Conservation (phyloP, 108 stramenopile genomes). For the Nitzschia sp. region DNA sequence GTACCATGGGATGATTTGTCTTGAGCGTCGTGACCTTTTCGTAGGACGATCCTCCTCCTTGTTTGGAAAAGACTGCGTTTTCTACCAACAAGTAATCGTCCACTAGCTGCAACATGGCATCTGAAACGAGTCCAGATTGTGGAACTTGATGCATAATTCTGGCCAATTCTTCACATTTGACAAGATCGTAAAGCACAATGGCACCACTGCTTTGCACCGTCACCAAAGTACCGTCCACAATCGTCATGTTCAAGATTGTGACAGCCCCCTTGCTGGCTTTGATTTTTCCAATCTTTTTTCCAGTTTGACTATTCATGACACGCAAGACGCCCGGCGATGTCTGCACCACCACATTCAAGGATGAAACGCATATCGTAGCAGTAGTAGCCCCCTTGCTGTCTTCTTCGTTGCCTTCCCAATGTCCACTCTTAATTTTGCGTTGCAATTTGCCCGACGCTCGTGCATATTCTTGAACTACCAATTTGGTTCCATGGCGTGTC, state of each 20-base stretch:
- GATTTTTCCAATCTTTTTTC: slow-evolving; percentile 41
- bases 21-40: slow-evolving; percentile 21
- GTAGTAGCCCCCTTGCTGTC: not conserved
- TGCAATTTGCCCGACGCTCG: slow-evolving; percentile 24
- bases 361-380: slow-evolving; percentile 4
- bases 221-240: slow-evolving; percentile 1
- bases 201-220: not conserved
- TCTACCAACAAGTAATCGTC: slow-evolving; percentile 4
- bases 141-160: not conserved
- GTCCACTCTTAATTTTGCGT: slow-evolving; percentile 49
- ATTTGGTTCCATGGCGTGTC: slow-evolving; percentile 20
- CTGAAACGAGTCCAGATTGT: not conserved
- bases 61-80: slow-evolving; percentile 16
- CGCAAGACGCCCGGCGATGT: slow-evolving; percentile 13
- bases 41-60: not conserved
- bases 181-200: slow-evolving; percentile 19
- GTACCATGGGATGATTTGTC: slow-evolving; percentile 17
- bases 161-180: slow-evolving; percentile 23
- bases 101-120: slow-evolving; percentile 12
- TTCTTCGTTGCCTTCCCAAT: slow-evolving; percentile 1
- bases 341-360: slow-evolving; percentile 22
- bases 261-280: slow-evolving; percentile 1
- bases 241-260: not conserved
- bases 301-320: slow-evolving; percentile 31
- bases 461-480: slow-evolving; percentile 41